Conservation (phyloP, 495 filamentous ascomycete genomes). For the Cenococcum geophilum region DNA sequence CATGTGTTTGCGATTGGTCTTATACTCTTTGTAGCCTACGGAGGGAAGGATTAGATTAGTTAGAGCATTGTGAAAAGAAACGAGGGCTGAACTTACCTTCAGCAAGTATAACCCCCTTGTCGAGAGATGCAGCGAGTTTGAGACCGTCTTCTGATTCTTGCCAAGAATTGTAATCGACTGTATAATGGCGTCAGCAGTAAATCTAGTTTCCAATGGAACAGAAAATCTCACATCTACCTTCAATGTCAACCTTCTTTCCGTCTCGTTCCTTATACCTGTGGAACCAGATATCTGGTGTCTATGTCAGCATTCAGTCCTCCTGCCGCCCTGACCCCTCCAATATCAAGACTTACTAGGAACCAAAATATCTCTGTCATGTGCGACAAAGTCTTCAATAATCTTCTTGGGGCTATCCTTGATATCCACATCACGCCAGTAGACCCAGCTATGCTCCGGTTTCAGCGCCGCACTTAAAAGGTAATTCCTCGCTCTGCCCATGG, state of each 20-base stretch:
- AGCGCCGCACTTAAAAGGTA: conserved; percentile 80
- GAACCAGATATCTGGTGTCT: conserved; percentile 82
- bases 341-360: conserved; percentile 73
- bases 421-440: conserved; percentile 98
- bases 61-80: background rate
- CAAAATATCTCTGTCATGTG: conserved; percentile 85
- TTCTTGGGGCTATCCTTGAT: conserved; percentile 81
- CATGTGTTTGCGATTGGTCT: conserved; percentile 83
- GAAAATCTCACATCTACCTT: conserved; percentile 74
- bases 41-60: conserved; percentile 5
- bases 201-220: background rate
- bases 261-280: conserved; percentile 66
- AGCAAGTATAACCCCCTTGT: conserved; percentile 73
- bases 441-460: conserved; percentile 93
- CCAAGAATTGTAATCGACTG: conserved; percentile 99
- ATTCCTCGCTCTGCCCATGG: conserved; percentile 84
- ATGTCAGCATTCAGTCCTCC: conserved; percentile 2
- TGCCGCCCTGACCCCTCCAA: background rate
- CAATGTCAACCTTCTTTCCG: conserved; percentile 67
- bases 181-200: conserved; percentile 5
- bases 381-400: conserved; percentile 92
- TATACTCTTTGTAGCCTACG: conserved; percentile 85
- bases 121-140: conserved; percentile 62
- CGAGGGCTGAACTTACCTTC: conserved; percentile 54
- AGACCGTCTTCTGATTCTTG: conserved; percentile 82